phyloP scores from a whole-genome alignment of 2,329 filamentous ascomycete genomes.

The Atkinsonella texensis region DNA sequence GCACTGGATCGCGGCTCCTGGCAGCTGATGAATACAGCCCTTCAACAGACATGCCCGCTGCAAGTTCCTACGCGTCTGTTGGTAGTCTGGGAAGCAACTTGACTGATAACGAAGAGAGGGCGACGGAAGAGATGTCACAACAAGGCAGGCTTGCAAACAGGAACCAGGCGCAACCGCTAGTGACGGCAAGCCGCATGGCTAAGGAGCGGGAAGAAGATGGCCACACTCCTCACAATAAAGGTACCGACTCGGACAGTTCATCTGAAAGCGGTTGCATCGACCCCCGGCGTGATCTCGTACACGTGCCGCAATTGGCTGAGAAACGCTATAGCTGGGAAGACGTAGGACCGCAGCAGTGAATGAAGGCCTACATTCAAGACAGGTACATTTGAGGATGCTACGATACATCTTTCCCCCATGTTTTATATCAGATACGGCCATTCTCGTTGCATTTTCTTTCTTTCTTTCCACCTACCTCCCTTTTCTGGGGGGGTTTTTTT shows the following conservation, averaged over 20 bases:
- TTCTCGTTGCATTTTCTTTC: conserved; percentile 4
- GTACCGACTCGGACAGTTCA: background rate
- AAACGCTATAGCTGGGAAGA: conserved; percentile 42
- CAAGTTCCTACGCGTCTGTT: conserved; percentile 11
- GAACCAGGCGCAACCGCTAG: background rate
- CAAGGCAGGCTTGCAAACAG: conserved; percentile 11
- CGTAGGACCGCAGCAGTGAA: conserved; percentile 11
- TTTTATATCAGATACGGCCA: background rate
- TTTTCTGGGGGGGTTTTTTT: conserved; percentile 6
- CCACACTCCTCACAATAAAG: background rate
- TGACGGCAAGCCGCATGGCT: background rate
- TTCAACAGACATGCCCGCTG: conserved; percentile 3
- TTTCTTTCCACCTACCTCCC: too few species aligned
- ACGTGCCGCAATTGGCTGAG: conserved; percentile 38
- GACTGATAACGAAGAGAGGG: conserved; percentile 39
- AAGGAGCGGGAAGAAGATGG: background rate
- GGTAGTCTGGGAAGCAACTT: conserved; percentile 43
- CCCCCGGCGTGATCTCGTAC: conserved; percentile 31
- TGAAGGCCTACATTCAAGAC: background rate
- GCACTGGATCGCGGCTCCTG: conserved; percentile 5
- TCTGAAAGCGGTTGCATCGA: conserved; percentile 26
- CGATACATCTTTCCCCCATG: background rate
- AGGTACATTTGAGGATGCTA: background rate
- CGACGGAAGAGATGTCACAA: conserved; percentile 17
- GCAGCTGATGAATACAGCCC: conserved; percentile 4